Evolutionary conservation across 2,329 filamentous ascomycete genomes (phyloP), one percentile per base, ranked within the genome.

Genomic region (Trichoderma koningii): DNA sequence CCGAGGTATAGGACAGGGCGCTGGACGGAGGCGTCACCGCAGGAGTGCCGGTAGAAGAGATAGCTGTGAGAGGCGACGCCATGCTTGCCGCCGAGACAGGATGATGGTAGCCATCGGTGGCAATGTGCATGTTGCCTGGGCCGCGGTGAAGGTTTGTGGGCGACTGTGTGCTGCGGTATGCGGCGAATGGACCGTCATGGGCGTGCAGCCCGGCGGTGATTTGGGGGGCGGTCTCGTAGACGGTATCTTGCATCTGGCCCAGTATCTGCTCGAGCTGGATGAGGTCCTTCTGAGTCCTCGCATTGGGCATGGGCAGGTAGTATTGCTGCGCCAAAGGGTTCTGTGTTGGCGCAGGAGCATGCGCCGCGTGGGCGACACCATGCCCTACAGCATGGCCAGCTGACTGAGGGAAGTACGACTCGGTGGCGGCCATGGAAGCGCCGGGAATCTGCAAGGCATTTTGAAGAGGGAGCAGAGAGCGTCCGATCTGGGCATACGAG

Each of bases 181-280:
- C 83, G 67, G 83, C 82, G 63, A 85, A 80, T 42, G 82, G 74
- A 72, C 90, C 88, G 74, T 92, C 88, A 55, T 89, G 85, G 68
- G 93, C 87, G 71, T 91, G 90, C 66, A 96, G 86, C 65, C 91
- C 90, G 50, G 90, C 89, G 2, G 92, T 91, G 38, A 92, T 89
- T 57, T 93, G 89, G 71, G 88, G 91, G 63, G 93, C 89, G 76
- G 89, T 96, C 79, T 98, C 95, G 75, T 98, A 98, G 55, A 98
- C 92, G 52, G 94, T 97, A 69, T 90, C 89, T 79, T 97, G 93
- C 83, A 98, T 94, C 79, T 97, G 92, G 79, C 97, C 93, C 63
- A 99, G 86, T 76, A 98, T 91, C 74, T 93, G 90, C 76, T 98
- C 95, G 73, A 98, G 93, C 76, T 96, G 93, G 75, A 96, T 82